These are phyloP conservation scores for Agastache rugosa DNA, from an alignment of 257 asterid genomes.

Conservation along the genomic window DNA sequence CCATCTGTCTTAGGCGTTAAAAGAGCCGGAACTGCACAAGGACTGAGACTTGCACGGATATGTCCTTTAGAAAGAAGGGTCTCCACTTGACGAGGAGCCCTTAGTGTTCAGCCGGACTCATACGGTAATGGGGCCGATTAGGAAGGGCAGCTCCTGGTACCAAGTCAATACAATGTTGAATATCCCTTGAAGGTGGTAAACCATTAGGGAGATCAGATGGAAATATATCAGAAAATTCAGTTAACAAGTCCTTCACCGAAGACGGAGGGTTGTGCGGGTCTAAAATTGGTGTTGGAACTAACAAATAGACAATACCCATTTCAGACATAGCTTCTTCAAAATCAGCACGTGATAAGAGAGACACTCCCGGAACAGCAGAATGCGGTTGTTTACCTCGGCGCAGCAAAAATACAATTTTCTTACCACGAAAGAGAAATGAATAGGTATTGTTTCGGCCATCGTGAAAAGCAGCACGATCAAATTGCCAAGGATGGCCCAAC, in stretches of 20 bases:
- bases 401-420: background rate
- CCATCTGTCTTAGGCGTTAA: no score
- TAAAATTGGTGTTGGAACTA: background rate
- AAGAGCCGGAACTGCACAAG: no score
- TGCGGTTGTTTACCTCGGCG: background rate
- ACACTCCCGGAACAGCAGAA: background rate
- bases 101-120: background rate
- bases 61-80: no score
- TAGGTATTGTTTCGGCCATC: background rate
- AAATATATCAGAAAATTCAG: background rate
- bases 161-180: background rate
- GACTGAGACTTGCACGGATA: no score
- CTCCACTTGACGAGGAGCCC: background rate
- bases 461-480: background rate
- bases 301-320: background rate
- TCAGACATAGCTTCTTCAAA: conserved; percentile 6
- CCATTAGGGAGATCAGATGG: no score
- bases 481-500: background rate
- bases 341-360: background rate
- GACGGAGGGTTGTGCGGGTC: background rate
- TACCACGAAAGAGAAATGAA: background rate
- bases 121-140: background rate
- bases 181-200: background rate
- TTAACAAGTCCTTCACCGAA: background rate
- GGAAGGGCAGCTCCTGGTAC: background rate